A percentile compares a stretch with the other conserved stretches of the same genome.
Conservation (phyloP, 192 early-diverging fungal genomes). For the Gaertneriomyces semiglobifer region DNA sequence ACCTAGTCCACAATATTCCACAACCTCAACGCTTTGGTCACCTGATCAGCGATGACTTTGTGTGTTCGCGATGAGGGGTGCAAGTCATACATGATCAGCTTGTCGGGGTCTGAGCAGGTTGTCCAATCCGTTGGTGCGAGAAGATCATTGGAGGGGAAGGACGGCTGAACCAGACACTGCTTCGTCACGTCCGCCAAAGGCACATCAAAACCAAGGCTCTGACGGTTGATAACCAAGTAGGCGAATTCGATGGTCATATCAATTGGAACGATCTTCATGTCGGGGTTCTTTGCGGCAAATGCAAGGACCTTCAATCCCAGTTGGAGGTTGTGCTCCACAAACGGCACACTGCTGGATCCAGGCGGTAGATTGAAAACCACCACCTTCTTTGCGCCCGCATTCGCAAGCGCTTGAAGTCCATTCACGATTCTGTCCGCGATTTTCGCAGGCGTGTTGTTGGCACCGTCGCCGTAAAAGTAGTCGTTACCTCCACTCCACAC, state of each 20-base stretch:
- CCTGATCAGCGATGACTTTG: not conserved
- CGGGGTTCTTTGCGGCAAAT: not conserved
- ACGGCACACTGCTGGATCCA: not conserved
- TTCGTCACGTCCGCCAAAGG: not conserved
- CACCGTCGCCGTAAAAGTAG: not conserved
- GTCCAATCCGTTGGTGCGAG: not conserved
- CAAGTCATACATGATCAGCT: constrained; percentile 3
- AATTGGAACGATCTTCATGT: constrained; percentile 1
- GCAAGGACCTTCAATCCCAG: not conserved
- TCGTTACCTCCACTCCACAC: constrained; percentile 6
- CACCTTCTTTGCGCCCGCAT: constrained; percentile 7
- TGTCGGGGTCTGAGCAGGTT: not conserved
- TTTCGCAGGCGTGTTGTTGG: not conserved
- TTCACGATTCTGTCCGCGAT: not conserved
- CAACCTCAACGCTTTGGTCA: not conserved
- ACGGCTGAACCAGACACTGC: not conserved
- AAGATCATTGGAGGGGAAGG: not conserved
- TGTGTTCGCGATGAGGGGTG: constrained; percentile 5
- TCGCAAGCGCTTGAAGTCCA: not conserved
- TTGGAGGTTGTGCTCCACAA: constrained; percentile 1
- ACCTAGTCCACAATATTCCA: not conserved
- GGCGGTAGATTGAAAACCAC: constrained; percentile 4
- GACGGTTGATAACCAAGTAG: constrained; percentile 8
- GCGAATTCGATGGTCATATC: constrained; percentile 7
- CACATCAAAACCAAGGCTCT: not conserved